A percentile compares a stretch with the other conserved stretches of the same genome.
These are phyloP conservation scores for Aspergillus terreus DNA, from an alignment of 2,329 filamentous ascomycete genomes.

Conservation along the genomic window DNA sequence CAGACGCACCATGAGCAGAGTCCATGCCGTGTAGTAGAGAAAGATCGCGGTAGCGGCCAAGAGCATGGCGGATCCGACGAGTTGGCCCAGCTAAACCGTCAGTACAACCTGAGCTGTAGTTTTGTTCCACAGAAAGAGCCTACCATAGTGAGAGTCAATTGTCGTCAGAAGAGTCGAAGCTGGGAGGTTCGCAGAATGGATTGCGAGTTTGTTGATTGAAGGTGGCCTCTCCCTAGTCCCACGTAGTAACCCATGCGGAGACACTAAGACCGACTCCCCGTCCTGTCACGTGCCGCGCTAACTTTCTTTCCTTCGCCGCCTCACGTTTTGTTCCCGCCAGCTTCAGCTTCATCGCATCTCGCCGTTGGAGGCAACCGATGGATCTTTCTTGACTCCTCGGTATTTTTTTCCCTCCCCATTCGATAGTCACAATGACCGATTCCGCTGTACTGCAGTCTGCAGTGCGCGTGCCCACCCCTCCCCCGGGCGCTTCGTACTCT, in stretches of 20 bases:
- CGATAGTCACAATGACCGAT: slow-evolving; percentile 37
- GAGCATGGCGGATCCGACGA: slow-evolving; percentile 72
- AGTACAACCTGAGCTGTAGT: slow-evolving; percentile 1
- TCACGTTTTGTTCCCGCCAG: slow-evolving; percentile 10
- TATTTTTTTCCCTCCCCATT: background rate
- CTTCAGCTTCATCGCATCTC: slow-evolving; percentile 4
- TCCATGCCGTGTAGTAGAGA: slow-evolving; percentile 97
- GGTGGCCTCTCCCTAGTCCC: no score
- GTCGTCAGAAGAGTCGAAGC: background rate
- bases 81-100: slow-evolving; percentile 75
- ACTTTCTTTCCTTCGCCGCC: slow-evolving; percentile 7
- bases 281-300: background rate
- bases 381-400: slow-evolving; percentile 2
- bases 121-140: background rate
- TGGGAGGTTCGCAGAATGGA: background rate
- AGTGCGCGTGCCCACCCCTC: slow-evolving; percentile 58
- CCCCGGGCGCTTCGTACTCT: slow-evolving; percentile 46
- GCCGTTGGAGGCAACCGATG: slow-evolving; percentile 3
- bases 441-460: slow-evolving; percentile 51
- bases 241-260: slow-evolving; percentile 5
- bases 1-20: slow-evolving; percentile 78
- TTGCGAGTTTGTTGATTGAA: no score
- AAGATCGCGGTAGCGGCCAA: slow-evolving; percentile 69
- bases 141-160: background rate
- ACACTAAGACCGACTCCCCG: slow-evolving; percentile 18